phyloP scores from a whole-genome alignment of 2,329 filamentous ascomycete species.

The Corniculantispora saksenae region DNA sequence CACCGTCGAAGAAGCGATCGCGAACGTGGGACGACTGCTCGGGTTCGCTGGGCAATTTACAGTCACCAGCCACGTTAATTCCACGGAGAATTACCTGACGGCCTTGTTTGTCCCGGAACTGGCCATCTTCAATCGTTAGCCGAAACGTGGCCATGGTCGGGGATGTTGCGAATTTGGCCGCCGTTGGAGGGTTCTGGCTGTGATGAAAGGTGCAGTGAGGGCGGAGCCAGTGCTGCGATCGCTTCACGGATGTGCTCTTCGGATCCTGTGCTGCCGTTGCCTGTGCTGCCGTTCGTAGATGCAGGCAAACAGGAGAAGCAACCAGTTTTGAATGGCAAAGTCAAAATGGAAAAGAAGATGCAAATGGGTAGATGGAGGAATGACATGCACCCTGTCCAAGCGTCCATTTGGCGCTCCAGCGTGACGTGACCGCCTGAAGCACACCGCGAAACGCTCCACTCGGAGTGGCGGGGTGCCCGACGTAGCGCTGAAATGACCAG shows the following conservation, averaged over 20 bases:
- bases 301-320: not conserved
- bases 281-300: not conserved
- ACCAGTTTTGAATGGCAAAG: not conserved
- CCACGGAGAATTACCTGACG: constrained; percentile 87
- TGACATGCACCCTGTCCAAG: not conserved
- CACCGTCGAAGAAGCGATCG: constrained; percentile 86
- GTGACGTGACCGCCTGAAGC: constrained; percentile 18
- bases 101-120: constrained; percentile 78
- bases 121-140: constrained; percentile 79
- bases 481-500: constrained; percentile 1
- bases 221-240: not conserved
- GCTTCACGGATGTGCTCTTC: not conserved
- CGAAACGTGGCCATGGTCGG: constrained; percentile 69
- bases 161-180: not conserved
- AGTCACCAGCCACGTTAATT: constrained; percentile 90
- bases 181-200: not conserved
- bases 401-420: not conserved
- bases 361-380: not conserved
- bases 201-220: not conserved
- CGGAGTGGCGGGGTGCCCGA: constrained; percentile 13
- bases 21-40: constrained; percentile 77
- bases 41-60: constrained; percentile 83
- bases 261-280: too few relatives aligned
- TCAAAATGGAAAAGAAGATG: not conserved
- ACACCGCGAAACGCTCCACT: constrained; percentile 3